Percentiles rank a stretch among this genome's conserved stretches.
Conservation (phyloP, 2,329 filamentous ascomycete species). For the Diaporthe sp. region DNA sequence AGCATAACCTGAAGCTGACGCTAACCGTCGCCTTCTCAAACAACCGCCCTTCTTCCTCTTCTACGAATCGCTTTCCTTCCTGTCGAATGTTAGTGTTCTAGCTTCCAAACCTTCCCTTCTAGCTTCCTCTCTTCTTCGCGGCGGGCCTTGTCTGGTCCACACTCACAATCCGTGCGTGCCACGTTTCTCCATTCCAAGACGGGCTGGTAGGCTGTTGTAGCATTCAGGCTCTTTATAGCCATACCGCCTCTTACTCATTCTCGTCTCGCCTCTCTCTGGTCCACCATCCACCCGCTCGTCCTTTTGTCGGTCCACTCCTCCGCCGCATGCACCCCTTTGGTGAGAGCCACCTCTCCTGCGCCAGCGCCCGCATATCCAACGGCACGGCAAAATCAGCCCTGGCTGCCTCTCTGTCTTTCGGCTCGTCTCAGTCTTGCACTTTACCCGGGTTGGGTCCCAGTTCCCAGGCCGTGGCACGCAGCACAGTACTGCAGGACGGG, state of each 20-base stretch:
- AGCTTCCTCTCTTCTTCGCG: background rate
- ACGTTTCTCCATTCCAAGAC: conserved; percentile 26
- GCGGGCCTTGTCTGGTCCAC: conserved; percentile 15
- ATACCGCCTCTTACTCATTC: conserved; percentile 33
- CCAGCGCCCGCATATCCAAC: conserved; percentile 13
- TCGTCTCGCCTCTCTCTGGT: conserved; percentile 14
- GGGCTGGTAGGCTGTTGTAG: conserved; percentile 16
- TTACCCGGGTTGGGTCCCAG: conserved; percentile 2
- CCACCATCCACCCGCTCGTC: background rate
- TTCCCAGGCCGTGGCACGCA: background rate
- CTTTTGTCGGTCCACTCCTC: background rate
- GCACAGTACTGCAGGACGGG: background rate
- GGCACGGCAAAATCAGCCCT: conserved; percentile 1
- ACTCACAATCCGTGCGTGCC: conserved; percentile 21
- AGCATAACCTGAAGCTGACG: background rate
- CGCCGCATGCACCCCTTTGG: background rate
- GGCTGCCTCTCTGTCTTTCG: background rate
- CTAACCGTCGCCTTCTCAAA: conserved; percentile 22
- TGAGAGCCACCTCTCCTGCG: conserved; percentile 24
- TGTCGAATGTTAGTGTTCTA: conserved; percentile 18
- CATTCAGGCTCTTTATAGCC: conserved; percentile 33
- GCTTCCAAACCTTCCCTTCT: background rate
- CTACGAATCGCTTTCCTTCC: conserved; percentile 27
- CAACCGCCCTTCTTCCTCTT: conserved; percentile 16
- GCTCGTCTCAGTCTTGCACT: background rate